phyloP scores from a whole-genome alignment of 345 rosid species.

The Populus pruinosa region DNA sequence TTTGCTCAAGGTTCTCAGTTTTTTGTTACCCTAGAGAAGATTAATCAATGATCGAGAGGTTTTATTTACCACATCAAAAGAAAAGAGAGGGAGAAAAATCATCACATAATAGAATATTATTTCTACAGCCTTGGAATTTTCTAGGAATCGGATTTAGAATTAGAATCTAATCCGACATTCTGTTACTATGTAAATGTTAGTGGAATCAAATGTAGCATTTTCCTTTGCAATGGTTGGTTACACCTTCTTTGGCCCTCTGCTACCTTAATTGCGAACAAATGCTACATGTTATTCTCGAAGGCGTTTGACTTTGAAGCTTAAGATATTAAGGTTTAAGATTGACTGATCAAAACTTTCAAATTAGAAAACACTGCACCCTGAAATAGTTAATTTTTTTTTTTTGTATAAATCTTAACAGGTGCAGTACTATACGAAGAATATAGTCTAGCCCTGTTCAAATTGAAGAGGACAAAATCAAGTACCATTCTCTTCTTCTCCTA shows the following conservation, averaged over 20 bases:
- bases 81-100: no score
- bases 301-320: neutral
- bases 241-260: neutral
- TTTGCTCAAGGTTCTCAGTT: no score
- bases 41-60: no score
- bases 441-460: neutral
- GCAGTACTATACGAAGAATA: neutral
- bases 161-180: neutral
- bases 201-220: neutral
- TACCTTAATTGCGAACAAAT: neutral
- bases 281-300: neutral
- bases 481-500: constrained; percentile 5
- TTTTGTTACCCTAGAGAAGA: no score
- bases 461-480: neutral
- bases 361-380: neutral
- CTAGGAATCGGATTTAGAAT: neutral
- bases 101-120: no score
- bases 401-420: neutral
- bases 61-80: no score
- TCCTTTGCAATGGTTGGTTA: neutral
- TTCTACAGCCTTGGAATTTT: neutral
- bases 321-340: neutral
- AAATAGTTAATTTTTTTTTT: neutral
- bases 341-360: neutral
- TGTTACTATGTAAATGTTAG: neutral